Evolutionary conservation across 108 stramenopile species (phyloP), one percentile per base, ranked within the genome.

Genomic region (Stephanodiscus triporus): DNA sequence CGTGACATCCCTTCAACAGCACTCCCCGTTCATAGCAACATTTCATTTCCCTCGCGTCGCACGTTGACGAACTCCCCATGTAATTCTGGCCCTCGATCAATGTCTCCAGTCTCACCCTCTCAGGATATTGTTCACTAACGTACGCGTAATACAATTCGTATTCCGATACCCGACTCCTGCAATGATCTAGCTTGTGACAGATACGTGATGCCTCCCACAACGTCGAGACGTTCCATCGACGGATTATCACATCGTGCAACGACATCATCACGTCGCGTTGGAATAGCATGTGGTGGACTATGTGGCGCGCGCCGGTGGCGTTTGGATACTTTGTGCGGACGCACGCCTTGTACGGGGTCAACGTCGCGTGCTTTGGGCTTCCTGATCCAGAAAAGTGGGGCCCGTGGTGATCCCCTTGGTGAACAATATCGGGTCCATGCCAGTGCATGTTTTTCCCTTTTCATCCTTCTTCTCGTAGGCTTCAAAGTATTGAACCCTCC

Each of bases 261-360:
- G 66, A 56, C 58, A 30, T 66, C 77, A 78, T 72, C 2, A 78
- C 77, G 67, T 78, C 77, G 43, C 66, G 61, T 51, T 78, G 77
- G 60, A 78, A 78, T n/a, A 78, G 24, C 77, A 78, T 78, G 17
- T 64, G 63, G 55, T 78, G 77, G 22, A 50, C 66, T 57, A 78
- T 78, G 19, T 78, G 77, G 23, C 77, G 51, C 0, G 19, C 34
- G 16, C 77, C 77, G 29, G 65, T 78, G 6, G 77, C 63, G 36
- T 78, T 53, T 10, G 64, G 55, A 62, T 72, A 67, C 23, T 64
- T n/a, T 9, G 53, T 17, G 2, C 70, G 59, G 32, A 34, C 34
- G 58, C 77, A 78, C 48, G 70, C 61, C 58, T 40, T 67, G 57
- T 78, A 78, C 2, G 77, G 77, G 14, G 70, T 72, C 53, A 36